These are phyloP conservation scores for Phaffia tasmanica DNA, from an alignment of 768 basidiomycete genomes.

Conservation along the genomic window DNA sequence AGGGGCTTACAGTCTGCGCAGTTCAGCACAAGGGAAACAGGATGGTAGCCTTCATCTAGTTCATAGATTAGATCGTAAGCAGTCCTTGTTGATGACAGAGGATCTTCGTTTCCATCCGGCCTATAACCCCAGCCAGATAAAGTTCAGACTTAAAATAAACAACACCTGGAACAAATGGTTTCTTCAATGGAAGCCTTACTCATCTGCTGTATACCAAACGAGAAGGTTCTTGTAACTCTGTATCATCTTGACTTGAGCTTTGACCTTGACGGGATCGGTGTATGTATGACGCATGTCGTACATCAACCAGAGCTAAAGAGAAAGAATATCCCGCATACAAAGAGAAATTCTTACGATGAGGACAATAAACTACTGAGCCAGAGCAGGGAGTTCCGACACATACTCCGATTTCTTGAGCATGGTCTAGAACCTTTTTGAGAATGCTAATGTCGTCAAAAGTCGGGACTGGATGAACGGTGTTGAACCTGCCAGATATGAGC, in stretches of 20 bases:
- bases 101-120: slow-evolving; percentile 56
- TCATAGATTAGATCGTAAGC: slow-evolving; percentile 46
- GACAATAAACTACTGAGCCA: too few species aligned
- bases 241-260: slow-evolving; percentile 56
- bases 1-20: slow-evolving; percentile 56
- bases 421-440: slow-evolving; percentile 51
- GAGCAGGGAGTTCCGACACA: neutral
- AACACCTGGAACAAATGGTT: neutral
- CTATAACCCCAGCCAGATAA: neutral
- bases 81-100: slow-evolving; percentile 48
- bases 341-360: too few species aligned
- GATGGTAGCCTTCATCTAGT: slow-evolving; percentile 47
- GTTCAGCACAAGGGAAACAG: slow-evolving; percentile 52
- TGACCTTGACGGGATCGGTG: slow-evolving; percentile 53
- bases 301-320: slow-evolving; percentile 51
- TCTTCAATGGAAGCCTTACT: slow-evolving; percentile 33
- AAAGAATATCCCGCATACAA: too few species aligned
- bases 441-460: slow-evolving; percentile 52
- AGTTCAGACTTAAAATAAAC: slow-evolving; percentile 32
- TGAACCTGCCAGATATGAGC: slow-evolving; percentile 37
- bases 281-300: slow-evolving; percentile 73
- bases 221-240: slow-evolving; percentile 59
- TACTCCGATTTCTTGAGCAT: slow-evolving; percentile 55
- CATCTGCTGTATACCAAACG: slow-evolving; percentile 55
- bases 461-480: slow-evolving; percentile 60